Conservation (phyloP, 768 basidiomycete species). For the Collybia mongolica region DNA sequence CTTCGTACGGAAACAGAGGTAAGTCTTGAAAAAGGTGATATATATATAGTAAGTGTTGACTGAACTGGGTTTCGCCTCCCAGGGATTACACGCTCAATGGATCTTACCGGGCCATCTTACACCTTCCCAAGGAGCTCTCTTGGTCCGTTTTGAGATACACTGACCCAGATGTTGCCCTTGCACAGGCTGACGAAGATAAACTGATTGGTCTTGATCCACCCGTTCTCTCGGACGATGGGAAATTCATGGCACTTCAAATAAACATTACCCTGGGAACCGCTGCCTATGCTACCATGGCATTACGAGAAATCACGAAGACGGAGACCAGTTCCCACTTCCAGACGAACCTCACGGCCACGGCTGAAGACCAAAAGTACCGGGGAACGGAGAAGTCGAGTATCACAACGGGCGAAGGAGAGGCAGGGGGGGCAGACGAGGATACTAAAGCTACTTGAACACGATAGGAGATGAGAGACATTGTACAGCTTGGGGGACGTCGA, state of each 20-base stretch:
- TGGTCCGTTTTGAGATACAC: constrained; percentile 89
- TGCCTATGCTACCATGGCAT: constrained; percentile 97
- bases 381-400: constrained; percentile 38
- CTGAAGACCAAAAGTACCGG: constrained; percentile 82
- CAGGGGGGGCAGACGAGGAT: constrained; percentile 18
- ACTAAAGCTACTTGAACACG: constrained; percentile 3
- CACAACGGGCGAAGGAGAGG: constrained; percentile 30
- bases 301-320: constrained; percentile 92
- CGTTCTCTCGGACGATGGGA: constrained; percentile 63
- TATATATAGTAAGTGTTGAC: constrained; percentile 1
- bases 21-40: constrained; percentile 18
- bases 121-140: constrained; percentile 76
- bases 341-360: constrained; percentile 68
- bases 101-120: constrained; percentile 90
- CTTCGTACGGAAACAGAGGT: constrained; percentile 90
- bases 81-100: constrained; percentile 93
- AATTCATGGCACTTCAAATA: constrained; percentile 87
- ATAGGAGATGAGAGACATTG: too few species aligned
- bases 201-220: constrained; percentile 81
- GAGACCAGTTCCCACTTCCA: constrained; percentile 94
- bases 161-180: constrained; percentile 88
- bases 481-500: constrained; percentile 8
- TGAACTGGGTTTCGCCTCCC: constrained; percentile 3
- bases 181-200: constrained; percentile 94
- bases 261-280: constrained; percentile 84